Percentiles rank a stretch among this genome's conserved stretches.
These are phyloP conservation scores for Pochonia chlamydosporia DNA, from an alignment of 2,329 filamentous ascomycete species.

Conservation along the genomic window DNA sequence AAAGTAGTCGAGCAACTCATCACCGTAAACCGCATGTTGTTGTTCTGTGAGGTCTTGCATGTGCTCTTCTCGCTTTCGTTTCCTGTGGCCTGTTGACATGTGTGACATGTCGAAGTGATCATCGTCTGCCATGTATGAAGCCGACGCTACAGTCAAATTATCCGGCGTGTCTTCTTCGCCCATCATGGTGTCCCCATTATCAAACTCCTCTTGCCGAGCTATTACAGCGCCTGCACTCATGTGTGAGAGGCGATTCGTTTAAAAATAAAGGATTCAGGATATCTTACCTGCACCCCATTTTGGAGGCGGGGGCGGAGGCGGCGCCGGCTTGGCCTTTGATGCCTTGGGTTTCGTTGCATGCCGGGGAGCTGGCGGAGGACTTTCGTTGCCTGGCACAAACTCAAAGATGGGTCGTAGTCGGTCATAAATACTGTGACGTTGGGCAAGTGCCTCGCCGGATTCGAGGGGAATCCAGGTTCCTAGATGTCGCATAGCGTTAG, in stretches of 20 bases:
- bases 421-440: constrained; percentile 80
- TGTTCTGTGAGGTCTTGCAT: constrained; percentile 65
- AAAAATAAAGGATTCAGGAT: background rate
- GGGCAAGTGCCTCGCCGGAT: constrained; percentile 73
- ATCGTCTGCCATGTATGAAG: constrained; percentile 80
- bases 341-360: constrained; percentile 84
- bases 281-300: constrained; percentile 40
- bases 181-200: constrained; percentile 55
- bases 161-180: constrained; percentile 78
- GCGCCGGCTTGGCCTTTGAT: constrained; percentile 41
- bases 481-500: constrained; percentile 31
- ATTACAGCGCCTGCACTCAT: constrained; percentile 12
- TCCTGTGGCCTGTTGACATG: constrained; percentile 54
- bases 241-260: constrained; percentile 7
- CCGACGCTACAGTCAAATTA: constrained; percentile 75
- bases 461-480: constrained; percentile 94
- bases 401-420: constrained; percentile 85
- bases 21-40: constrained; percentile 85
- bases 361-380: constrained; percentile 88
- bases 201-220: constrained; percentile 51
- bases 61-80: constrained; percentile 69
- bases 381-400: constrained; percentile 76
- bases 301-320: constrained; percentile 38
- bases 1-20: constrained; percentile 93
- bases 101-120: constrained; percentile 69